phyloP scores from a whole-genome alignment of 2,329 filamentous ascomycete species.

The Cladosporium sp. region DNA sequence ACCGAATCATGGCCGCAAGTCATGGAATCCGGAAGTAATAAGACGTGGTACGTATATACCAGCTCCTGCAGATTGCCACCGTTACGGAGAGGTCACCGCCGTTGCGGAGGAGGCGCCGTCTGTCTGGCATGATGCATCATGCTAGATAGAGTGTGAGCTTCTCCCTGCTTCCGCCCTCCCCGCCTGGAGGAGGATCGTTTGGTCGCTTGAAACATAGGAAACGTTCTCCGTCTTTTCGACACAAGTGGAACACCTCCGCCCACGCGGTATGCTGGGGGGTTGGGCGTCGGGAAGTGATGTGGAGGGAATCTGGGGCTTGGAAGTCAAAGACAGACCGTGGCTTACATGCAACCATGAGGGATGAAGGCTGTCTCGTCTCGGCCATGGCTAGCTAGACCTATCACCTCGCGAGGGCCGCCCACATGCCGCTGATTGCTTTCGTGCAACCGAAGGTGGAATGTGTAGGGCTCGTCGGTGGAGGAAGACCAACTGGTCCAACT shows the following conservation, averaged over 20 bases:
- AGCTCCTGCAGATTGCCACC: constrained; percentile 3
- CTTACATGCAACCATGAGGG: not conserved
- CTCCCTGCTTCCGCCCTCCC: constrained; percentile 6
- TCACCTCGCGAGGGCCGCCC: not conserved
- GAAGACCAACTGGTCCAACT: too few relatives aligned
- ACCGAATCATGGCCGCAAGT: constrained; percentile 4
- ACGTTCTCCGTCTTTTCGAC: not conserved
- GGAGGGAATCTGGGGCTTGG: constrained; percentile 3
- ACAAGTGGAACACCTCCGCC: not conserved
- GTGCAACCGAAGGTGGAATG: not conserved
- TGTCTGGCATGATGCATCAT: not conserved
- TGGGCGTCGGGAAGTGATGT: not conserved
- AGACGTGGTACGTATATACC: not conserved
- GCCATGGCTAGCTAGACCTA: not conserved
- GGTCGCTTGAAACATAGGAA: not conserved
- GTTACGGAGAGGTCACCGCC: constrained; percentile 1
- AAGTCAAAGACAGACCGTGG: not conserved
- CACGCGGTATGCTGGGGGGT: not conserved
- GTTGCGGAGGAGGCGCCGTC: not conserved
- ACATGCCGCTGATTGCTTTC: constrained; percentile 2
- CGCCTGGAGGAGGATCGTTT: not conserved
- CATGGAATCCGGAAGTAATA: not conserved
- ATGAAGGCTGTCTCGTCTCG: not conserved
- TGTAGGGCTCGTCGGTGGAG: not conserved
- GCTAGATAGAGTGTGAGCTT: not conserved